phyloP scores from a whole-genome alignment of 805 yeast genomes.

The Scheffersomyces stipitis region DNA sequence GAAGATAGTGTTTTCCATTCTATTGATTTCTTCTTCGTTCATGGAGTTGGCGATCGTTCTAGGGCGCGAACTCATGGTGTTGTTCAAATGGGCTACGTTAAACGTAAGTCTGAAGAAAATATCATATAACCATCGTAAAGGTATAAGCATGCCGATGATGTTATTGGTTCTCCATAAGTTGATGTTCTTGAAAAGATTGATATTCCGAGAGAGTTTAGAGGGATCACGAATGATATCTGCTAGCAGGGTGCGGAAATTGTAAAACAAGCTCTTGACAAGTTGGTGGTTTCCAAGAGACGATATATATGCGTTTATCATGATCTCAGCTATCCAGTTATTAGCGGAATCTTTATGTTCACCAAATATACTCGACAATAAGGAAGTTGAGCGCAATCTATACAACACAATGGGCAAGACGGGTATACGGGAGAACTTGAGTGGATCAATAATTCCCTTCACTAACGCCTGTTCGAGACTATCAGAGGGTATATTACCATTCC shows the following conservation, averaged over 20 bases:
- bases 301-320: conserved; percentile 36
- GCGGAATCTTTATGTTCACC: conserved; percentile 8
- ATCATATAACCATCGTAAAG: conserved; percentile 39
- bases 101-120: conserved; percentile 29
- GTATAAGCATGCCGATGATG: conserved; percentile 34
- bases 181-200: conserved; percentile 18
- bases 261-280: conserved; percentile 17
- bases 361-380: conserved; percentile 28
- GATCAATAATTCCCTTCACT: conserved; percentile 31
- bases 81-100: conserved; percentile 32
- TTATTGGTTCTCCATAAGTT: conserved; percentile 29
- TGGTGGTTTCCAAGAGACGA: conserved; percentile 38
- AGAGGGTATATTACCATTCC: conserved; percentile 2
- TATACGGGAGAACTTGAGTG: conserved; percentile 35
- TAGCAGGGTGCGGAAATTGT: conserved; percentile 7
- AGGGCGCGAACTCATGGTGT: conserved; percentile 28
- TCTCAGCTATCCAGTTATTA: conserved; percentile 29
- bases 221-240: conserved; percentile 1
- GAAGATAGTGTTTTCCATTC: conserved; percentile 16
- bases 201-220: background rate
- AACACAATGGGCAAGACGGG: conserved; percentile 40
- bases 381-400: conserved; percentile 37
- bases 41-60: conserved; percentile 33
- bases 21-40: conserved; percentile 17
- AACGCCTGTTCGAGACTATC: conserved; percentile 31